phyloP scores from a whole-genome alignment of 768 basidiomycete genomes.

The Myochromella boudieri region DNA sequence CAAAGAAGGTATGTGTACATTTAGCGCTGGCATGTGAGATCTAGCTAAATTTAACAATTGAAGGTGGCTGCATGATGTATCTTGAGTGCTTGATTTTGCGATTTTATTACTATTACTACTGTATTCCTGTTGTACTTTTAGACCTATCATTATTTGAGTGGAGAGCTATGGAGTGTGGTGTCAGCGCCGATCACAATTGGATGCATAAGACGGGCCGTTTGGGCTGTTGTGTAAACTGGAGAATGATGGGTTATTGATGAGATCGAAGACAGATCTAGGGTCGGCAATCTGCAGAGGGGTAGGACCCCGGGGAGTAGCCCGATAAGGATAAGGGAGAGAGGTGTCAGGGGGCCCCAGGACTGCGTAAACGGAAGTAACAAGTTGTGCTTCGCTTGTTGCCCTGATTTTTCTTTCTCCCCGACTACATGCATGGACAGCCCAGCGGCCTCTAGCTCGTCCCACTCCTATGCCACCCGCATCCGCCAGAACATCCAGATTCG shows the following conservation, averaged over 20 bases:
- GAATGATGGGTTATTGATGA: too few species aligned
- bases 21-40: neutral
- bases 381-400: conserved; percentile 7
- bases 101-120: conserved; percentile 19
- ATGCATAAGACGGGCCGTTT: too few species aligned
- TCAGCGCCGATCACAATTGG: too few species aligned
- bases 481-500: conserved; percentile 52
- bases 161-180: too few species aligned
- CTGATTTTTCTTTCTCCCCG: conserved; percentile 27
- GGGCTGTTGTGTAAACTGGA: too few species aligned
- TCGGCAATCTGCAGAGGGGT: conserved; percentile 25
- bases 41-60: conserved; percentile 2
- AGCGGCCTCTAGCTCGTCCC: conserved; percentile 14
- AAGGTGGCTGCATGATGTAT: conserved; percentile 22
- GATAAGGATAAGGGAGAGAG: conserved; percentile 6
- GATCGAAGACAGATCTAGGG: conserved; percentile 12
- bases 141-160: conserved; percentile 17
- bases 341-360: conserved; percentile 10
- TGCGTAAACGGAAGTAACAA: conserved; percentile 18
- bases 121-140: conserved; percentile 23
- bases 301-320: conserved; percentile 20
- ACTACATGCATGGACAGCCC: neutral
- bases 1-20: conserved; percentile 28
- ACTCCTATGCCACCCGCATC: conserved; percentile 55
- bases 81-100: conserved; percentile 14